phyloP scores from a whole-genome alignment of 208 protist species.

The Acanthamoeba royreba region DNA sequence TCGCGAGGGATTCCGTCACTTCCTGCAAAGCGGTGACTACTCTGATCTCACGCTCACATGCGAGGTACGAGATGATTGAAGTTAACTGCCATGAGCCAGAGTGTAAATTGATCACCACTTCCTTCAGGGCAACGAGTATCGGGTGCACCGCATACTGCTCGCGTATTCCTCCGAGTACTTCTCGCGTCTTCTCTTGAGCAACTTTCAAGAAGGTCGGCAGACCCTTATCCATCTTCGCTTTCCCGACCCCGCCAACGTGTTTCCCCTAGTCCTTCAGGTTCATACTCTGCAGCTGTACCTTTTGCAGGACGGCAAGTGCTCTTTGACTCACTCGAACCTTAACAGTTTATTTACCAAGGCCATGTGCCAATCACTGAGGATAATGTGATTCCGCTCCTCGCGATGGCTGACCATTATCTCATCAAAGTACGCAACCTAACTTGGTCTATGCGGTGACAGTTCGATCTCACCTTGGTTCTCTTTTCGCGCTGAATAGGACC shows the following conservation, averaged over 20 bases:
- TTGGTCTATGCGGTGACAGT: too few relatives aligned
- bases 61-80: too few relatives aligned
- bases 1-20: neutral
- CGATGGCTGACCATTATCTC: neutral
- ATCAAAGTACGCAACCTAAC: neutral
- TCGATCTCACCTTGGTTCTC: too few relatives aligned
- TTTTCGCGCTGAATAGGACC: neutral
- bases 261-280: neutral
- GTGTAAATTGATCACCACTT: too few relatives aligned
- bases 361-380: neutral
- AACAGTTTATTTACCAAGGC: neutral
- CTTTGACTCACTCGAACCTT: neutral
- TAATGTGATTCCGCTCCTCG: neutral
- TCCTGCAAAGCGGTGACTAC: neutral
- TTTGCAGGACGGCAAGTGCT: neutral
- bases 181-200: neutral
- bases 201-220: neutral
- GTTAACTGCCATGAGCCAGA: too few relatives aligned
- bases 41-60: neutral
- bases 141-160: neutral
- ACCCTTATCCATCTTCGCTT: neutral
- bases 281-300: neutral
- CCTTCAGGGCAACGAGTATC: neutral
- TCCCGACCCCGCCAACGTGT: neutral
- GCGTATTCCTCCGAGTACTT: neutral